Base-by-base conservation (phyloP, 1,284 basidiomycete species). In the Moesziomyces sp. region DNA sequence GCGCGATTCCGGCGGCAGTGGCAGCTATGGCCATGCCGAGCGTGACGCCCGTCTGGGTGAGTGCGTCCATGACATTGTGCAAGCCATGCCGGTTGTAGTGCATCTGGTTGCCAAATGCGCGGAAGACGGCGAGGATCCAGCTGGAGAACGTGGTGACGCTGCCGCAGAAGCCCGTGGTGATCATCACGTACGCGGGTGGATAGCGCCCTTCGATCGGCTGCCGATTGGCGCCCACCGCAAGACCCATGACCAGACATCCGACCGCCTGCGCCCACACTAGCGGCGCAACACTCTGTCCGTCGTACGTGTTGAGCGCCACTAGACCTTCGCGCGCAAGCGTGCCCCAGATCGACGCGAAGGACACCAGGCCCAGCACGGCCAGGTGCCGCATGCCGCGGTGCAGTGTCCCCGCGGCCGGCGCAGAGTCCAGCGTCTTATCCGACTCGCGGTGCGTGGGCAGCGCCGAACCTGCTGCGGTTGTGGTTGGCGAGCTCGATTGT, bases 141-240 rank as follows among this genome's bases (percentile, higher is more conserved):
- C 90, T 89, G 5, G 94, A 97, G 86, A 98, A 99, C 0, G 95
- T 98, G 5, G 97, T 99, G 74, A 97, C 86, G 5, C 93, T 96
- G 1, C 96, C 97, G 80, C 96, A 98, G 83, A 97, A 93, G 5
- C 95, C 95, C 46, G 95, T 97, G 0, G 93, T 93, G 19, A 96
- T 84, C 44, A 92, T 93, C 5, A 91, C 92, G 84, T 94, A 96
- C 9, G 96, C 80, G 0, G 94, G 76, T 11, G 78, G 64, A 45
- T 80, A 80, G 14, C 53, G 40, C 13, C 49, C 55, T 48, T 83
- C 77, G 28, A 83, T 53, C 16, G 63, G 58, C 30, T 48, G 45
- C 23, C 62, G 47, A 26, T 80, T 79, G 16, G 58, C 50, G 14
- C 66, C 66, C 21, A 71, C 58, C 4, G 88, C 88, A 38, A 75